Evolutionary conservation across 129 eudicot species (phyloP), one percentile per base, ranked within the genome.

Genomic region (Pulicaria dysenterica): DNA sequence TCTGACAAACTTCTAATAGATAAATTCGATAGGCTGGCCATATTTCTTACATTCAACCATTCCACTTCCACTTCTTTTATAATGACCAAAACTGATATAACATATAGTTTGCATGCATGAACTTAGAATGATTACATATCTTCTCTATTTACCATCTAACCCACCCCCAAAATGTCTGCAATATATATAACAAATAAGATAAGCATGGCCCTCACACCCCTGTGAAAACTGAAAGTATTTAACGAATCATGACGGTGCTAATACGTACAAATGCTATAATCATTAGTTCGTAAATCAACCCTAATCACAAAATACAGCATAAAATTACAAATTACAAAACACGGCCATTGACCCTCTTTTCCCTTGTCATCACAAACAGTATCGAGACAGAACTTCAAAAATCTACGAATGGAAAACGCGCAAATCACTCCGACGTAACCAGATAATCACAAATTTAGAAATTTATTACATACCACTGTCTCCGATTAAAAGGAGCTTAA

Each of bases 401-500:
- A 44, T 55, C 24, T 34, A 24, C 8, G 11, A 12, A 65, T 45
- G 56, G 11, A 65, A 45, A 65, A 44, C 2, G 12, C 67, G 45
- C 36, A 31, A 43, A 41, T 42, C 40, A 17, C 54, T 70, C 65
- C 65, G 1, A 56, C 51, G 40, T 70, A 40, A 54, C 24, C 24
- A 56, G 16, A 5, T 15, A 69, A 16, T 40, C 51, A 70, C 40
- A 70, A 16, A 47, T 6, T 19, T 6, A 13, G 11, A 72, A 72
- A 49, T 10, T 39, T 19, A 40, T 38, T 40, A 77, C 88, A 57
- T 70, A 91, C 95, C 97, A 77, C 97, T 91, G 73, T 91, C 97
- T 44, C 97, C 97, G 83, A 91, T 91, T 73, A 91, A 70, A 16
- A 91, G 95, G 48, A 91, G 91, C 81, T 91, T 91, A 60, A 91